Base-by-base conservation (phyloP, 805 yeast genomes). In the Candida ortonii region DNA sequence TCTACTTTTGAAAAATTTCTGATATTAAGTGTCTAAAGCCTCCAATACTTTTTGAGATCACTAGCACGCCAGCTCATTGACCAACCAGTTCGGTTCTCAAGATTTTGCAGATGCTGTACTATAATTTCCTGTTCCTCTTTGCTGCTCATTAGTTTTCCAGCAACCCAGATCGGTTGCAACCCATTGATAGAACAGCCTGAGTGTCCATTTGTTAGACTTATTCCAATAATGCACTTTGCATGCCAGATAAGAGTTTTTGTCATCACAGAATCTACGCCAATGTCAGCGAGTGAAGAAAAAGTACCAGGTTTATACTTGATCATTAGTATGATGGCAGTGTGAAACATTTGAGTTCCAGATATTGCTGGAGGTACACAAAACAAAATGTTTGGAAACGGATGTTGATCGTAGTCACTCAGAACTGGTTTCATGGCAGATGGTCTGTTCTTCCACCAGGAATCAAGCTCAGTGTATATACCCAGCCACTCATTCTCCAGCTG, bases 331-430 rank as follows among this genome's bases (percentile, higher is more conserved):
- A 59, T 52, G 1, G 69, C 64, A 57, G 60, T 64, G 38, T 66
- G 71, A 34, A 58, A 65, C 38, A 65, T 38, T 30, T 65, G 69
- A 34, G 64, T 64, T 2, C 65, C 64, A 3, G 67, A 61, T 6
- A 63, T 60, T 0, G 70, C 67, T 0, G 70, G 65, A 1, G 65
- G 65, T 35, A 65, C 65, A 18, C 61, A 56, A 34, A 54, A 66
- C 5, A 66, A 39, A 10, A 65, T 45, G 19, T 55, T 59, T 2
- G 71, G 69, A 33, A 67, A 67, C 22, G 47, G 46, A 22, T 47
- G 49, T 20, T 61, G 65, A 29, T 51, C 58, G 15, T 39, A 39
- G 12, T 36, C 25, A 17, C 28, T 21, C 13, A 55, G 28, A 7
- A 64, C 42, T 0, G 69, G 61, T 28, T 47, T 51, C 59, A 64